These are phyloP conservation scores for Tritrichomonas foetus DNA, from an alignment of 208 protist species.

Conservation along the genomic window DNA sequence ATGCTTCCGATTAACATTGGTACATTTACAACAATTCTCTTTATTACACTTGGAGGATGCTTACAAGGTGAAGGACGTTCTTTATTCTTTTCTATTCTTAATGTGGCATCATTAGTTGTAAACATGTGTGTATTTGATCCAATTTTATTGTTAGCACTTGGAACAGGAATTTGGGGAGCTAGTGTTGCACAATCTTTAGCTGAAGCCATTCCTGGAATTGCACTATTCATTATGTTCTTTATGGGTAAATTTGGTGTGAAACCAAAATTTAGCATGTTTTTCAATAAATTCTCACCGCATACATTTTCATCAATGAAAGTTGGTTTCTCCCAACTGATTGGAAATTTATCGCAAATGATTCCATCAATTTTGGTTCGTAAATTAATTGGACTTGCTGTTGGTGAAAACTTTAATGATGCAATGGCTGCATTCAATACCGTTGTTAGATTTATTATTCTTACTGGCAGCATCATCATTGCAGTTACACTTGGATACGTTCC, in stretches of 20 bases:
- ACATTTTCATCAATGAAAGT: not conserved
- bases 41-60: not conserved
- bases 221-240: not conserved
- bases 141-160: not conserved
- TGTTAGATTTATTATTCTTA: not conserved
- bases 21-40: not conserved
- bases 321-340: not conserved
- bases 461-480: not conserved
- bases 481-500: not conserved
- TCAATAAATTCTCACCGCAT: not conserved
- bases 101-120: not conserved
- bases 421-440: not conserved
- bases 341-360: not conserved
- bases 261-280: not conserved
- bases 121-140: not conserved
- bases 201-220: not conserved
- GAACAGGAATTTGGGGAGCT: not conserved
- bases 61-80: not conserved
- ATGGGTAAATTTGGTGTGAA: not conserved
- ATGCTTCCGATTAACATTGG: not conserved
- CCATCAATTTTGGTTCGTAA: not conserved
- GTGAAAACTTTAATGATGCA: not conserved
- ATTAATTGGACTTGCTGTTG: not conserved
- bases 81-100: not conserved
- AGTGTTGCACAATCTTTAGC: not conserved